A percentile compares a stretch with the other conserved stretches of the same genome.
Conservation (phyloP, 495 filamentous ascomycete species). For the Rhypophila decipiens region DNA sequence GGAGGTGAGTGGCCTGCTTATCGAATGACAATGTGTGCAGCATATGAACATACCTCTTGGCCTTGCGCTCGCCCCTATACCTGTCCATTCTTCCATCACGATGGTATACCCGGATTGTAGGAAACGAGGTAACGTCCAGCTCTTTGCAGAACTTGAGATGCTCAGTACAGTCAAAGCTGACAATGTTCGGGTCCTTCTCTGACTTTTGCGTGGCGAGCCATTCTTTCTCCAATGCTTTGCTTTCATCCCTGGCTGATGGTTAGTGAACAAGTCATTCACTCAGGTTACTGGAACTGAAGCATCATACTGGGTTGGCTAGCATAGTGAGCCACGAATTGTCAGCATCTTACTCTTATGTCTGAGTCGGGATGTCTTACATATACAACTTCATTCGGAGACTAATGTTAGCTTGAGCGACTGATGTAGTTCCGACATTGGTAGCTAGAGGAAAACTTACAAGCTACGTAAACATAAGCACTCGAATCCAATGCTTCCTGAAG, state of each 20-base stretch:
- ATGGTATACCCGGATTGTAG: slow-evolving; percentile 29
- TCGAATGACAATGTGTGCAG: too few species aligned
- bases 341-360: too few species aligned
- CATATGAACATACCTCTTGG: slow-evolving; percentile 10
- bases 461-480: slow-evolving; percentile 32
- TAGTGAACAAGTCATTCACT: slow-evolving; percentile 3
- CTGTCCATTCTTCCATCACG: slow-evolving; percentile 18
- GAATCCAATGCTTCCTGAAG: slow-evolving; percentile 26
- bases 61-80: slow-evolving; percentile 22
- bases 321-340: too few species aligned
- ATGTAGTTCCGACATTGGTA: neutral
- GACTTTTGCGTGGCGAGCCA: slow-evolving; percentile 12
- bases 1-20: too few species aligned
- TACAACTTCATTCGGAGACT: slow-evolving; percentile 8
- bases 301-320: neutral
- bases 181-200: slow-evolving; percentile 13
- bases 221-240: slow-evolving; percentile 14
- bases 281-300: neutral
- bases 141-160: slow-evolving; percentile 18
- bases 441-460: slow-evolving; percentile 32
- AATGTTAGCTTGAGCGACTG: neutral
- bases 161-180: slow-evolving; percentile 31
- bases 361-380: slow-evolving; percentile 6
- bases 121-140: slow-evolving; percentile 27
- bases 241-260: slow-evolving; percentile 3